phyloP scores from a whole-genome alignment of 805 yeast genomes.

The Cyberlindnera maritima region DNA sequence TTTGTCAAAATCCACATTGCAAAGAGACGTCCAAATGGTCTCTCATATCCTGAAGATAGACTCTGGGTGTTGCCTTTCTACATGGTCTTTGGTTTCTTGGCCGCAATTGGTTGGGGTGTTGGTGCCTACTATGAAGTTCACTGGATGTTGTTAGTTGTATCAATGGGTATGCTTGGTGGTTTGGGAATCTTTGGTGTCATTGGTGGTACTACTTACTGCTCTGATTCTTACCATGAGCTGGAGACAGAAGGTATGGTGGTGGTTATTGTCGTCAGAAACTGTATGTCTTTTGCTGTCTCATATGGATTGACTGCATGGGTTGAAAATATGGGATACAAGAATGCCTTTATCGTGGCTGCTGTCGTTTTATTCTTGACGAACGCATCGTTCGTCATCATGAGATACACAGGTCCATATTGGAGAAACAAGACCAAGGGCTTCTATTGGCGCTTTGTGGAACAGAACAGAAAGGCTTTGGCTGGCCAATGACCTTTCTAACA shows the following conservation, averaged over 20 bases:
- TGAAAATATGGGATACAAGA: conserved; percentile 47
- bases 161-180: conserved; percentile 57
- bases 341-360: conserved; percentile 55
- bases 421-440: conserved; percentile 23
- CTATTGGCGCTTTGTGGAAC: conserved; percentile 27
- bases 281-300: conserved; percentile 56
- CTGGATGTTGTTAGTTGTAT: conserved; percentile 55
- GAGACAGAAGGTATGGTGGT: conserved; percentile 54
- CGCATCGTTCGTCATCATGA: conserved; percentile 25
- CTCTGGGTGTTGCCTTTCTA: conserved; percentile 48
- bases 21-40: conserved; percentile 42
- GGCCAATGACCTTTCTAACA: conserved; percentile 3
- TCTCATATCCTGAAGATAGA: conserved; percentile 56
- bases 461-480: conserved; percentile 5
- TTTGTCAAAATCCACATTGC: conserved; percentile 48
- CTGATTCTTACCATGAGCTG: conserved; percentile 55
- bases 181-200: conserved; percentile 51
- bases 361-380: conserved; percentile 42
- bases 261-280: conserved; percentile 53
- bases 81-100: conserved; percentile 49
- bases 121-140: conserved; percentile 54
- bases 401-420: conserved; percentile 28
- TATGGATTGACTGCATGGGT: conserved; percentile 64
- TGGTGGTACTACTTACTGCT: conserved; percentile 48
- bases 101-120: conserved; percentile 60